These are phyloP conservation scores for Agaricus sinodeliciosus DNA, from an alignment of 768 basidiomycete genomes.

Conservation along the genomic window DNA sequence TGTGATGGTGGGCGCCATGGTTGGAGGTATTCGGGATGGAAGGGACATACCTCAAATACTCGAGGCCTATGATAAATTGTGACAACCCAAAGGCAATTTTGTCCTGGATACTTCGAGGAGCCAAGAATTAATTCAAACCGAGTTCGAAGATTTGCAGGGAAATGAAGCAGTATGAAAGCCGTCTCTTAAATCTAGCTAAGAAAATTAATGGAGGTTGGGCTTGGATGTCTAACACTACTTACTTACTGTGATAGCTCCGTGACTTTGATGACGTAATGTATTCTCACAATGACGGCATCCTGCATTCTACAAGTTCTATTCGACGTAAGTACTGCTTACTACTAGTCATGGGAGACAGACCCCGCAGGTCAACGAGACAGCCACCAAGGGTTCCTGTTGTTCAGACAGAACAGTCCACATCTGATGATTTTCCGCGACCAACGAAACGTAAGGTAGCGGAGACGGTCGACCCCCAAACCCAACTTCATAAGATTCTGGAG, in stretches of 20 bases:
- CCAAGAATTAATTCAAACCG: slow-evolving; percentile 18
- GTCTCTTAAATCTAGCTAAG: neutral
- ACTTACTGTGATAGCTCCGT: neutral
- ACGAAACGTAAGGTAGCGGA: slow-evolving; percentile 24
- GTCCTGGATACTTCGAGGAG: slow-evolving; percentile 15
- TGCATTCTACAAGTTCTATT: neutral
- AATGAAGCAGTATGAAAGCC: slow-evolving; percentile 5
- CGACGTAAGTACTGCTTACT: neutral
- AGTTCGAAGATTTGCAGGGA: slow-evolving; percentile 13
- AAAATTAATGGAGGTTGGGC: slow-evolving; percentile 5
- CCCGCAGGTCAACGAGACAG: slow-evolving; percentile 21
- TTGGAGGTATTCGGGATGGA: slow-evolving; percentile 14
- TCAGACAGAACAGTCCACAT: slow-evolving; percentile 11
- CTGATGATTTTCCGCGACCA: slow-evolving; percentile 12
- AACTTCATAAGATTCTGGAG: slow-evolving; percentile 33
- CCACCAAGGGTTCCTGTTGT: slow-evolving; percentile 10
- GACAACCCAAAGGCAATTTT: slow-evolving; percentile 29
- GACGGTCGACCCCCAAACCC: slow-evolving; percentile 23
- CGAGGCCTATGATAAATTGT: slow-evolving; percentile 22
- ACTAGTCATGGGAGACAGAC: slow-evolving; percentile 21
- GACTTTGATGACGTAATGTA: neutral
- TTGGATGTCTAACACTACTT: neutral
- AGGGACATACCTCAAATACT: slow-evolving; percentile 18
- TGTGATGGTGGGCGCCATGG: neutral
- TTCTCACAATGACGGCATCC: neutral